Conservation (phyloP, 2,329 filamentous ascomycete genomes). For the Aspergillus sp. region DNA sequence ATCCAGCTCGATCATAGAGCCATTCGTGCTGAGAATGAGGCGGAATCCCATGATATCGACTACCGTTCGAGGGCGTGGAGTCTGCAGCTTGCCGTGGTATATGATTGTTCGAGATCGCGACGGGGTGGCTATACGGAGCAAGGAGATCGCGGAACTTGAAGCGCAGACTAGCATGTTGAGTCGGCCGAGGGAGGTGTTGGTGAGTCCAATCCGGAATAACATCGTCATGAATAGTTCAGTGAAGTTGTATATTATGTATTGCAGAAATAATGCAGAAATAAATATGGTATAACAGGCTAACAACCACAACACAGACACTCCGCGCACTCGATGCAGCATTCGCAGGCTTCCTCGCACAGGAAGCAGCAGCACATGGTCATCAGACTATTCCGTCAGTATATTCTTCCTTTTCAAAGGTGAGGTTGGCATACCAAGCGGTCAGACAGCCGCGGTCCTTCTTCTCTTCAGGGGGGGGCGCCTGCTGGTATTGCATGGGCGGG, state of each 20-base stretch:
- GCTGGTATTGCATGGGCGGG: constrained; percentile 21
- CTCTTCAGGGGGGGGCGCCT: constrained; percentile 15
- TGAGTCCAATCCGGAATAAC: constrained; percentile 6
- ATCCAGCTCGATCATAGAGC: constrained; percentile 10
- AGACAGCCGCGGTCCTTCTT: constrained; percentile 21
- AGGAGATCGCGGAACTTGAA: constrained; percentile 37
- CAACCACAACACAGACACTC: constrained; percentile 22
- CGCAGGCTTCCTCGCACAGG: constrained; percentile 22
- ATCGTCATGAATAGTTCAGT: too few relatives aligned
- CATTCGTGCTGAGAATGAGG: constrained; percentile 36
- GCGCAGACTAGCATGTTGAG: constrained; percentile 31
- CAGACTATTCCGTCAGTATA: constrained; percentile 3
- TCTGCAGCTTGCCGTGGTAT: constrained; percentile 37
- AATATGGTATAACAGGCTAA: constrained; percentile 6
- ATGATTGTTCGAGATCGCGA: constrained; percentile 34
- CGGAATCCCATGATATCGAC: constrained; percentile 33
- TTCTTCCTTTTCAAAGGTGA: not conserved
- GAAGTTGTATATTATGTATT: not conserved
- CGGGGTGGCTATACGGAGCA: constrained; percentile 23
- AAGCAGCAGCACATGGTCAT: constrained; percentile 24
- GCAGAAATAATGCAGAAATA: not conserved
- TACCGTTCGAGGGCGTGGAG: constrained; percentile 37
- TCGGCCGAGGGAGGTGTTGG: constrained; percentile 13
- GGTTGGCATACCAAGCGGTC: constrained; percentile 15
- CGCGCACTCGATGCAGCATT: constrained; percentile 20